Percentiles rank a stretch among this genome's conserved stretches.
Conservation (phyloP, 2,329 filamentous ascomycete genomes). For the Paraphoma sp. region DNA sequence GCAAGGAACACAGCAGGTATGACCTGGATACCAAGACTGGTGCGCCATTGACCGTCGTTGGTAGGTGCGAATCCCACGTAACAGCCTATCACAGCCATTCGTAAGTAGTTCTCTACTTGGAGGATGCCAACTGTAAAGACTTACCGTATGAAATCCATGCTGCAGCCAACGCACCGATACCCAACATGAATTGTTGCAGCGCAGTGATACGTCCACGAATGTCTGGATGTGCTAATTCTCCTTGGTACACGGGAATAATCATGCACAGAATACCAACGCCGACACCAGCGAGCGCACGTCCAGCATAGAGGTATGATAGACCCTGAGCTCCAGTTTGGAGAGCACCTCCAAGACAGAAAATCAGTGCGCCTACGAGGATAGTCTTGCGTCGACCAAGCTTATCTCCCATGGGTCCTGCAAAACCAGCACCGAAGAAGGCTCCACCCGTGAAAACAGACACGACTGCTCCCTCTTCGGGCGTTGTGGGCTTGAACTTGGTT, state of each 20-base stretch:
- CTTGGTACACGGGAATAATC: constrained; percentile 77
- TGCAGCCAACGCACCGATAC: constrained; percentile 74
- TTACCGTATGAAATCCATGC: constrained; percentile 75
- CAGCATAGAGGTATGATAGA: constrained; percentile 70
- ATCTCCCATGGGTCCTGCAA: constrained; percentile 70
- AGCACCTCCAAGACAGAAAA: constrained; percentile 75
- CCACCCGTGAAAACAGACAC: constrained; percentile 80
- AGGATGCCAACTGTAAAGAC: not conserved
- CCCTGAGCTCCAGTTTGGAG: constrained; percentile 73
- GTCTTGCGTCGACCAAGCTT: constrained; percentile 72
- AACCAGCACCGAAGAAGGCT: constrained; percentile 72
- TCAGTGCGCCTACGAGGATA: constrained; percentile 72
- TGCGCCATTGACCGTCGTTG: constrained; percentile 64
- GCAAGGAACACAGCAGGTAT: constrained; percentile 70
- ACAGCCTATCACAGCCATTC: constrained; percentile 38
- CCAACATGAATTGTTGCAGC: constrained; percentile 84
- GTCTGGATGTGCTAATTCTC: constrained; percentile 77
- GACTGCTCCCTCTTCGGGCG: constrained; percentile 66
- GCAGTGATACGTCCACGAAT: constrained; percentile 79
- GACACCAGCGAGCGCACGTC: constrained; percentile 72
- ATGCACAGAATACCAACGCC: constrained; percentile 68
- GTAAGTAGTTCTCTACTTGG: not conserved
- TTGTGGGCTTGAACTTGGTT: constrained; percentile 48
- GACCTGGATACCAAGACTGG: constrained; percentile 73
- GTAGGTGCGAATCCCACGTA: constrained; percentile 58